Conservation (phyloP, 768 basidiomycete species). For the Trametes gibbosa region DNA sequence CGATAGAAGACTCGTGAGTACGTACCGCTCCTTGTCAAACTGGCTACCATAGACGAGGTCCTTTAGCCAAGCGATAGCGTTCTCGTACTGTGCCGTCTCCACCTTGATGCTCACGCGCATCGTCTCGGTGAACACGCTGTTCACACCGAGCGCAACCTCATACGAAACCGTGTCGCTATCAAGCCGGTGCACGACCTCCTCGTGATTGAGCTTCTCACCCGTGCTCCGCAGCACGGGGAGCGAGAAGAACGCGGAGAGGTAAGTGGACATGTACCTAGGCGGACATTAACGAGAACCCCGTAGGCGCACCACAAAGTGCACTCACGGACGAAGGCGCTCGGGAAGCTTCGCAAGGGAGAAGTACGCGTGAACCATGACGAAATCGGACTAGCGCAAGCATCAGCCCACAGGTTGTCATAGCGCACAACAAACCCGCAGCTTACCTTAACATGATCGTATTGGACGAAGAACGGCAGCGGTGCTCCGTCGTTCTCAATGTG, state of each 20-base stretch:
- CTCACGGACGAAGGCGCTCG: constrained; percentile 72
- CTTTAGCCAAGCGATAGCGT: constrained; percentile 80
- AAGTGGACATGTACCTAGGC: constrained; percentile 69
- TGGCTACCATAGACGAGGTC: constrained; percentile 74
- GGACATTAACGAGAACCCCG: not conserved
- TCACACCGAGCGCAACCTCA: constrained; percentile 63
- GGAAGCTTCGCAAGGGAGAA: constrained; percentile 78
- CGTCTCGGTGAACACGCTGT: constrained; percentile 66
- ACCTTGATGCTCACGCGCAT: constrained; percentile 81
- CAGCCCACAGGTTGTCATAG: not conserved
- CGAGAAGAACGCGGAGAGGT: constrained; percentile 84
- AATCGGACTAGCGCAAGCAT: constrained; percentile 62
- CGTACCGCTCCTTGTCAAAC: constrained; percentile 78
- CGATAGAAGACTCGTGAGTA: not conserved
- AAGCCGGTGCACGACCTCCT: constrained; percentile 87
- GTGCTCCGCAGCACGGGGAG: constrained; percentile 71
- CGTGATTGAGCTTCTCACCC: constrained; percentile 74
- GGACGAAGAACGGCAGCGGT: constrained; percentile 80
- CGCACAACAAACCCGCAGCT: not conserved
- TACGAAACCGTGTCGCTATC: constrained; percentile 92
- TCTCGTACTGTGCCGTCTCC: constrained; percentile 73
- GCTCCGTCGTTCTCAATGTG: constrained; percentile 69
- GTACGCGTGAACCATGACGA: constrained; percentile 76
- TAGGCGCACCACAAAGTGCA: not conserved
- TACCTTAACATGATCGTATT: constrained; percentile 92